These are phyloP conservation scores for Phanerodontia chrysosporium DNA, from an alignment of 768 basidiomycete genomes.

Conservation along the genomic window DNA sequence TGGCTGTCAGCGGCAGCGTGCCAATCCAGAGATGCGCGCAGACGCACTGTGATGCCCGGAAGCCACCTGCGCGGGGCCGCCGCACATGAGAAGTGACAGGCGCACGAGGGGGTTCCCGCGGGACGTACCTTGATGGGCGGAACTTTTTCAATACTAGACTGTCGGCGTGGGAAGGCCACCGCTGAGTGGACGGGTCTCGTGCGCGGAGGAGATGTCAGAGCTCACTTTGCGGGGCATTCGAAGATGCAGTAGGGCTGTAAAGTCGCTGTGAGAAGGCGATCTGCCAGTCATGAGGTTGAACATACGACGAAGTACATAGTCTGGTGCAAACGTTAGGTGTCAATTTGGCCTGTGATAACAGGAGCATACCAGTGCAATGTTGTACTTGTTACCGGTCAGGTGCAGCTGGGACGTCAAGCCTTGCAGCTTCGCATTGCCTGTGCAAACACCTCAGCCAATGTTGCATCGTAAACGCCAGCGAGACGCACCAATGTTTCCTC, in stretches of 20 bases:
- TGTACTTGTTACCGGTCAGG: slow-evolving; percentile 22
- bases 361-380: slow-evolving; percentile 15
- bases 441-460: neutral
- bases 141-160: slow-evolving; percentile 54
- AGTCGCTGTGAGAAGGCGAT: neutral
- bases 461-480: neutral
- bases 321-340: slow-evolving; percentile 28
- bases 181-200: neutral
- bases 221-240: slow-evolving; percentile 68
- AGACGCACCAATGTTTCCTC: slow-evolving; percentile 21
- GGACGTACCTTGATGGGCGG: slow-evolving; percentile 44
- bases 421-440: slow-evolving; percentile 26
- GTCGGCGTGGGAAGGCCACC: neutral
- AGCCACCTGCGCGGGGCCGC: slow-evolving; percentile 42
- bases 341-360: neutral
- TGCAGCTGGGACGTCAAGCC: slow-evolving; percentile 27
- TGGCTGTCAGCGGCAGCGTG: no score
- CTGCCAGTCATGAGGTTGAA: neutral
- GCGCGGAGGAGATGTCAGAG: neutral
- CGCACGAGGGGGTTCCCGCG: neutral
- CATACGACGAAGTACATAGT: slow-evolving; percentile 69
- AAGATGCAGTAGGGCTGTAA: slow-evolving; percentile 54
- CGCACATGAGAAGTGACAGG: neutral
- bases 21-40: no score
- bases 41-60: slow-evolving; percentile 54